phyloP scores from a whole-genome alignment of 2,329 filamentous ascomycete genomes.

The Xylaria sp. region DNA sequence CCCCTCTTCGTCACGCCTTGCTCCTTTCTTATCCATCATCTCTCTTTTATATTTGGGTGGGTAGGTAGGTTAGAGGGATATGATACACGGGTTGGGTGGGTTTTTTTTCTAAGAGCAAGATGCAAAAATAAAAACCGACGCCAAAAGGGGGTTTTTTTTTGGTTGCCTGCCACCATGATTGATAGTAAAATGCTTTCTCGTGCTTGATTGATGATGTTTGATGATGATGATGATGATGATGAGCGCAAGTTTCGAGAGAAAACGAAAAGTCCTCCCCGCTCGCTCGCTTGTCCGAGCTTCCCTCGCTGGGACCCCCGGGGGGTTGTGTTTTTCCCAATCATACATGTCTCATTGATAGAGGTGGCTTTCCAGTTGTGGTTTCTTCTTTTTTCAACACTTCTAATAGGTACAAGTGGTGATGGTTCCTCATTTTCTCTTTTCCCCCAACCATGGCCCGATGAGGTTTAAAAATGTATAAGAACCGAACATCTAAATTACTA shows the following conservation, averaged over 20 bases:
- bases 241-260: too few relatives aligned
- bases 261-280: too few relatives aligned
- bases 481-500: conserved; percentile 42
- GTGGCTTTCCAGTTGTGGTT: background rate
- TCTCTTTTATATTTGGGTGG: too few relatives aligned
- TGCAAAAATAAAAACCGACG: too few relatives aligned
- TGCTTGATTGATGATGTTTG: too few relatives aligned
- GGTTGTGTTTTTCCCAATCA: background rate
- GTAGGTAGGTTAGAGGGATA: too few relatives aligned
- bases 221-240: too few relatives aligned
- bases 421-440: background rate
- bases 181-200: background rate
- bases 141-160: too few relatives aligned
- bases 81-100: too few relatives aligned
- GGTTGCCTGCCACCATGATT: background rate
- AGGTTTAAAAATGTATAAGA: background rate
- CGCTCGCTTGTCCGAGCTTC: conserved; percentile 1
- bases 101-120: too few relatives aligned
- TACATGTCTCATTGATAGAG: conserved; percentile 7
- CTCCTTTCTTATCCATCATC: too few relatives aligned
- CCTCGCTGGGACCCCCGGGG: background rate
- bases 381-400: conserved; percentile 4
- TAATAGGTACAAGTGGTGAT: conserved; percentile 4
- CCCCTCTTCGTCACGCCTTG: too few relatives aligned
- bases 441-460: background rate